Conservation (phyloP, 331 rosid genomes). For the Rosa hybrid region DNA sequence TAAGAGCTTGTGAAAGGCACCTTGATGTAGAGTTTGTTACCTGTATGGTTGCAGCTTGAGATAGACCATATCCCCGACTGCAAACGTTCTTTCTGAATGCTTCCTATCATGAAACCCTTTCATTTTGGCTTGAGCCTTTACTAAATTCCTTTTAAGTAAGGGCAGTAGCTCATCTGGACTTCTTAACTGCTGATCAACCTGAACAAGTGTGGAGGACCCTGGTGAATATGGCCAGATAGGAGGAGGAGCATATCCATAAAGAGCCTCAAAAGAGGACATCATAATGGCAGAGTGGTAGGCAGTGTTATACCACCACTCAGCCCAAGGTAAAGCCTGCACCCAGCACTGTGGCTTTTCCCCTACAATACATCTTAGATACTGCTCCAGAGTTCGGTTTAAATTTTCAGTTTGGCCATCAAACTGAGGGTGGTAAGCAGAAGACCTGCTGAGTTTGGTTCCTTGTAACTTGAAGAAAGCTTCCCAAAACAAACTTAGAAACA, state of each 20-base stretch:
- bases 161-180: background rate
- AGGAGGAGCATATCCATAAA: background rate
- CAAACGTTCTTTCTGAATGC: background rate
- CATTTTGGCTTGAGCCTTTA: background rate
- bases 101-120: background rate
- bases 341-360: background rate
- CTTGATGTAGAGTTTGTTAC: background rate
- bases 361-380: background rate
- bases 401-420: background rate
- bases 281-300: background rate
- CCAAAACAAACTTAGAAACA: background rate
- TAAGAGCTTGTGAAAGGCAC: background rate
- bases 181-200: background rate
- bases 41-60: background rate
- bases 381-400: background rate
- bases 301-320: background rate
- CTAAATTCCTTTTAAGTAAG: background rate
- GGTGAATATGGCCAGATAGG: no score
- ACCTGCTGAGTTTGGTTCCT: background rate
- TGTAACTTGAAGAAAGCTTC: background rate
- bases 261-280: background rate
- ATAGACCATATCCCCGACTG: background rate
- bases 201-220: no score
- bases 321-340: background rate
- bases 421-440: background rate